Percentiles rank a stretch among this genome's conserved stretches.
Conservation (phyloP, 352 stramenopile species). For the Phytophthora podocarpi region DNA sequence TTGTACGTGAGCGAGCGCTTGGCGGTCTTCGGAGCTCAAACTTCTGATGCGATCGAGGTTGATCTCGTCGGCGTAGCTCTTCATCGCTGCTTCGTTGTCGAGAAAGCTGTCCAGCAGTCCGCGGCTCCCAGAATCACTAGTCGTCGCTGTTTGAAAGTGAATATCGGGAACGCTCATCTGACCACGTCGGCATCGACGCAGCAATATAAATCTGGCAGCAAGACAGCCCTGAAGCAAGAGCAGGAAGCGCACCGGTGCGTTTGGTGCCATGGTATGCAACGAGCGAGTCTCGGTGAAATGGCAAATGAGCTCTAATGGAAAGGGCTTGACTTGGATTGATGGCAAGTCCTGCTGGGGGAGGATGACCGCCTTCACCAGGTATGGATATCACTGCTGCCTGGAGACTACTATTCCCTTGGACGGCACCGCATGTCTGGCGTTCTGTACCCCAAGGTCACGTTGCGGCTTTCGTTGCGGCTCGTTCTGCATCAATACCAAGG, state of each 20-base stretch:
- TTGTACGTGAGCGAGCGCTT: constrained; percentile 17
- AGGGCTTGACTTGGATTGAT: background rate
- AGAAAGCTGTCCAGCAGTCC: constrained; percentile 22
- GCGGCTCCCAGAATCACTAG: background rate
- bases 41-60: constrained; percentile 33
- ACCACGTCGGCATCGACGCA: constrained; percentile 14
- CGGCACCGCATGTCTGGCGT: too few relatives aligned
- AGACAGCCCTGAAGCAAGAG: constrained; percentile 11
- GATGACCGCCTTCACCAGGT: too few relatives aligned
- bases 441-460: too few relatives aligned
- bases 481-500: too few relatives aligned
- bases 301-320: background rate
- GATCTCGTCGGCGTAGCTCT: constrained; percentile 35
- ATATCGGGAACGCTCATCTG: constrained; percentile 4
- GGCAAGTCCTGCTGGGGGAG: too few relatives aligned
- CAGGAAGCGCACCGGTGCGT: constrained; percentile 10
- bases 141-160: constrained; percentile 2
- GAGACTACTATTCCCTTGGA: too few relatives aligned
- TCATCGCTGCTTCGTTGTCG: constrained; percentile 40
- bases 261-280: constrained; percentile 16
- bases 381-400: too few relatives aligned
- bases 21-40: constrained; percentile 32
- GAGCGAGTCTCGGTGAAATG: background rate
- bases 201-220: background rate
- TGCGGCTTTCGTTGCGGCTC: too few relatives aligned